A percentile compares a stretch with the other conserved stretches of the same genome.
Conservation (phyloP, 2,329 filamentous ascomycete species). For the Amauroascus niger region DNA sequence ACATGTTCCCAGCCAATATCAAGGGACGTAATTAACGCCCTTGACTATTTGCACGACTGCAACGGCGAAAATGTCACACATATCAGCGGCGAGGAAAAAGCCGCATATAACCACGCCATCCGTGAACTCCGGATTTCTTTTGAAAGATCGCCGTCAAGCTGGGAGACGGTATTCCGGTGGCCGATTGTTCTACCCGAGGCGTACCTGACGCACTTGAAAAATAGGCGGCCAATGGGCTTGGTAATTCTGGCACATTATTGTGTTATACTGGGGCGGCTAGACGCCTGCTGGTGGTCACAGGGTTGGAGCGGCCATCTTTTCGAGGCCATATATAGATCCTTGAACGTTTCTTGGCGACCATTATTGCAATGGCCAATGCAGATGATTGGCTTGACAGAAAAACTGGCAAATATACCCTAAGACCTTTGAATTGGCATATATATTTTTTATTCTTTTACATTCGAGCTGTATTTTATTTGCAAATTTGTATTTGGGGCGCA, state of each 20-base stretch:
- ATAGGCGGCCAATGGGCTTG: conserved; percentile 51
- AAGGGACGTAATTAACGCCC: conserved; percentile 18
- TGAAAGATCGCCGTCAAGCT: conserved; percentile 18
- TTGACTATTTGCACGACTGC: conserved; percentile 18
- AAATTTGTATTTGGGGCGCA: no score
- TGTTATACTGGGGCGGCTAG: conserved; percentile 51
- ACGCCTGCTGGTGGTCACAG: conserved; percentile 57
- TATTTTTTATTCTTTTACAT: not conserved
- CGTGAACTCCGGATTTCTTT: conserved; percentile 19
- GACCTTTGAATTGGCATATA: not conserved
- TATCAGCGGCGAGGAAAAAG: conserved; percentile 18
- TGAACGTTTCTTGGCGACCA: conserved; percentile 19
- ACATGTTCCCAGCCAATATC: conserved; percentile 17
- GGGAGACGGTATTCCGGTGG: conserved; percentile 43
- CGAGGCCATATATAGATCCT: conserved; percentile 43
- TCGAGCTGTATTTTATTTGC: not conserved
- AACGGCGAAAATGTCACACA: conserved; percentile 18
- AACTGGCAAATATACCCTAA: conserved; percentile 8
- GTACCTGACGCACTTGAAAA: conserved; percentile 53
- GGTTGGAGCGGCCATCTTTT: conserved; percentile 59
- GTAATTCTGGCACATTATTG: conserved; percentile 59
- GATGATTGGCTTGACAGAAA: conserved; percentile 16
- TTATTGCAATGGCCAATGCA: conserved; percentile 22
- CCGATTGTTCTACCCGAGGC: conserved; percentile 56
- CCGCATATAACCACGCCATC: conserved; percentile 21